A percentile compares a stretch with the other conserved stretches of the same genome.
Conservation (phyloP, 306 rosid species). For the Rosa chinensis region DNA sequence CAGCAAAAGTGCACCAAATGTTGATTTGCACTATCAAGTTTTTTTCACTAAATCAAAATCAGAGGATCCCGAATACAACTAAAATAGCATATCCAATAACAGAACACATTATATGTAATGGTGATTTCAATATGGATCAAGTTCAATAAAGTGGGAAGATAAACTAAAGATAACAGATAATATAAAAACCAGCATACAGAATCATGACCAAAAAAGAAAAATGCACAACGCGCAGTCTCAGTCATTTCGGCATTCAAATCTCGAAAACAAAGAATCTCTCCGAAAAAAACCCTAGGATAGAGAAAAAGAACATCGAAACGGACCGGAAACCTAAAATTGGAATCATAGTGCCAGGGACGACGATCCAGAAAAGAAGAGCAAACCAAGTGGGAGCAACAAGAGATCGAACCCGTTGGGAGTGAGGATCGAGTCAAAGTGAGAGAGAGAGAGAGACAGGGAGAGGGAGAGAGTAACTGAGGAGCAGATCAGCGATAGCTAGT, state of each 20-base stretch:
- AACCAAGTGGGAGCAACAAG: neutral
- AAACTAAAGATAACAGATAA: neutral
- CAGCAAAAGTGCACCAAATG: neutral
- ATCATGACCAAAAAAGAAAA: neutral
- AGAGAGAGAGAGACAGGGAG: neutral
- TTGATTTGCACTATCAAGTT: neutral
- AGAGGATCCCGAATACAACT: neutral
- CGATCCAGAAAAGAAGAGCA: neutral
- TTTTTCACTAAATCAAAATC: neutral
- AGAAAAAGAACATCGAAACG: neutral
- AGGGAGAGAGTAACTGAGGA: conserved; percentile 33
- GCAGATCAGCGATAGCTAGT: conserved; percentile 29
- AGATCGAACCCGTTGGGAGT: conserved; percentile 31
- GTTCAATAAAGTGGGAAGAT: neutral
- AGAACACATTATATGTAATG: neutral
- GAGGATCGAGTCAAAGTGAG: conserved; percentile 19
- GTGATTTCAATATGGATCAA: neutral
- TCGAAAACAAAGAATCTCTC: neutral
- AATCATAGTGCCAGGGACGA: neutral
- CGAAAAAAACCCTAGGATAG: neutral
- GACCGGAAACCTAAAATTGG: neutral
- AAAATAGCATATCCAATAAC: neutral
- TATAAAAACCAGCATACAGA: neutral
- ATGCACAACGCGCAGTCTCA: conserved; percentile 5
- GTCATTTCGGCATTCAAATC: conserved; percentile 4